Conservation (phyloP, 352 stramenopile genomes). For the Phytophthora tubulina region DNA sequence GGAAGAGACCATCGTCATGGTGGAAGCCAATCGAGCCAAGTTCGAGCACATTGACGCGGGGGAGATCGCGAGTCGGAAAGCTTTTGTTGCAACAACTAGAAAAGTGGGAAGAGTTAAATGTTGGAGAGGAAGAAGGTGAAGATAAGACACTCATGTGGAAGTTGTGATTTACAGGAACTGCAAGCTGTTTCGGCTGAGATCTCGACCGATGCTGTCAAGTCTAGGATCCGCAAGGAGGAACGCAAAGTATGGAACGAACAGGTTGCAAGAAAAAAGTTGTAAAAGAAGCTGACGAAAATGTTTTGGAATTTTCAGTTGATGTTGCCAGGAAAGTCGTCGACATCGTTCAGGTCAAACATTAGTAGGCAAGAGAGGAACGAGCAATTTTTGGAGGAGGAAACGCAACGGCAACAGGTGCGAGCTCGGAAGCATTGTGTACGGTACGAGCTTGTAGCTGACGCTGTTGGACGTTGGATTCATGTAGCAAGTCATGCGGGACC, state of each 20-base stretch:
- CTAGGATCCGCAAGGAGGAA: constrained; percentile 68
- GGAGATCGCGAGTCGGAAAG: constrained; percentile 73
- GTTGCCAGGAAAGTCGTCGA: constrained; percentile 40
- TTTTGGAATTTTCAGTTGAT: constrained; percentile 48
- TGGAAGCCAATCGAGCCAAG: constrained; percentile 81
- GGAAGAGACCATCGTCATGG: constrained; percentile 86
- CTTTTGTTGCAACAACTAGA: constrained; percentile 68
- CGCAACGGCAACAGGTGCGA: constrained; percentile 59
- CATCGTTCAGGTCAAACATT: constrained; percentile 23
- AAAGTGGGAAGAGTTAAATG: constrained; percentile 39
- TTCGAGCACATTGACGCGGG: constrained; percentile 83
- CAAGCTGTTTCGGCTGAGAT: constrained; percentile 65
- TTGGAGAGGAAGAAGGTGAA: not conserved
- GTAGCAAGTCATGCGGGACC: constrained; percentile 76
- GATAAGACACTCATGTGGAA: not conserved
- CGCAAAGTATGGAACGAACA: constrained; percentile 52
- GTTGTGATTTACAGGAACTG: constrained; percentile 39
- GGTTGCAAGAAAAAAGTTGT: not conserved
- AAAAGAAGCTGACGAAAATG: not conserved
- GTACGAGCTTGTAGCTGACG: not conserved
- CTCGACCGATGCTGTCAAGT: constrained; percentile 66
- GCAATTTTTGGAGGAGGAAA: constrained; percentile 68
- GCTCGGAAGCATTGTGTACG: not conserved
- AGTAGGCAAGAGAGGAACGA: constrained; percentile 54
- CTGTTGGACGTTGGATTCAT: not conserved